Evolutionary conservation across 2,329 filamentous ascomycete species (phyloP).

Genomic region (Colletotrichum cuscutae): DNA sequence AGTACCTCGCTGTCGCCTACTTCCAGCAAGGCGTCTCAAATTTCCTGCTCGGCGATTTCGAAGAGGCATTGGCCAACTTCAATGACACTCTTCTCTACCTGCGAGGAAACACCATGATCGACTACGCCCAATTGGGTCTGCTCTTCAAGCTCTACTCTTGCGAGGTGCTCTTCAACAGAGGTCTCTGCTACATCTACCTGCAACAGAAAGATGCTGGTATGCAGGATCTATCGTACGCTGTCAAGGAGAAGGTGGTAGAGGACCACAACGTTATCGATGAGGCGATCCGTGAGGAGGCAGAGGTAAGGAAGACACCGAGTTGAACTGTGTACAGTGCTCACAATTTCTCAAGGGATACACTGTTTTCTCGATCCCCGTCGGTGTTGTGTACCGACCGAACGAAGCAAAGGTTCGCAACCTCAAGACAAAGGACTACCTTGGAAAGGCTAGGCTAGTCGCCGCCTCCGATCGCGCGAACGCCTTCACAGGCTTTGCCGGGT

Average conservation of each 20-base stretch:
- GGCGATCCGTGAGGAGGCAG: conserved; percentile 90
- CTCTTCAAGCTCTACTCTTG: conserved; percentile 98
- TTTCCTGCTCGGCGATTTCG: conserved; percentile 95
- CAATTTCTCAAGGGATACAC: conserved; percentile 80
- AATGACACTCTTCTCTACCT: conserved; percentile 97
- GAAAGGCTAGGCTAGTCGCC: conserved; percentile 93
- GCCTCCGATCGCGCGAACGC: conserved; percentile 84
- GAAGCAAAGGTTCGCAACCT: conserved; percentile 98
- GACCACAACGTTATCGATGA: conserved; percentile 99
- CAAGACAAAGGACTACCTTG: conserved; percentile 97
- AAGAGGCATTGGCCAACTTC: conserved; percentile 97
- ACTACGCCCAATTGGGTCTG: conserved; percentile 95
- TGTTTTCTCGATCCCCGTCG: conserved; percentile 97
- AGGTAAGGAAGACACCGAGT: conserved; percentile 64
- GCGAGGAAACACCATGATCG: conserved; percentile 95
- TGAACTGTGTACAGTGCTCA: background rate
- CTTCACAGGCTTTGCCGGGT: conserved; percentile 83
- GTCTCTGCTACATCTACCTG: conserved; percentile 96
- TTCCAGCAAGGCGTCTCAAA: conserved; percentile 99
- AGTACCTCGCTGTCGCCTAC: conserved; percentile 96
- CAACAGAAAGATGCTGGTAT: conserved; percentile 91
- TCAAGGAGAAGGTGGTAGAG: conserved; percentile 94
- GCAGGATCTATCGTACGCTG: conserved; percentile 89
- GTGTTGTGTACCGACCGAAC: conserved; percentile 93
- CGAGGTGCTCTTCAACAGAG: conserved; percentile 96